These are phyloP conservation scores for Melaleuca quinquenervia DNA, from an alignment of 345 rosid genomes.

Conservation along the genomic window DNA sequence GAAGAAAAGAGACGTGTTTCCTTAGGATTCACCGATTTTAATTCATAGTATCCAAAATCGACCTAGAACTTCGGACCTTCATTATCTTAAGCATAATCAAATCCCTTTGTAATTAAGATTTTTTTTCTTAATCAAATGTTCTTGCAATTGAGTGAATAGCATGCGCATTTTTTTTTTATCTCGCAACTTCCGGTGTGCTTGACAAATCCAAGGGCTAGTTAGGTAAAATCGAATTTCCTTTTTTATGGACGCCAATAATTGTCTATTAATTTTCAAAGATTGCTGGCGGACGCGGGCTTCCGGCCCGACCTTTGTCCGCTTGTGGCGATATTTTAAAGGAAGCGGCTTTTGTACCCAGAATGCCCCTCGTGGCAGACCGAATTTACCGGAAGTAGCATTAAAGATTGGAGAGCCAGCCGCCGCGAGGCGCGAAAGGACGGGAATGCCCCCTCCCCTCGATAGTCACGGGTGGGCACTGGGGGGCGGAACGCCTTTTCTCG, in stretches of 20 bases:
- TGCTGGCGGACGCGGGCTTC: conserved; percentile 10
- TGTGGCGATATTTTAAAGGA: not conserved
- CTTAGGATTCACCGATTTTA: not conserved
- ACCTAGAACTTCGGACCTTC: not conserved
- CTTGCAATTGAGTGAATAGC: not conserved
- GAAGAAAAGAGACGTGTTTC: not conserved
- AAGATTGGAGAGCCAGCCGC: not conserved
- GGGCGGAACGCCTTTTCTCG: conserved; percentile 12
- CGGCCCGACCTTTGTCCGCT: not conserved
- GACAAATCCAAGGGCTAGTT: not conserved
- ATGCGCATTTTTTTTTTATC: not conserved
- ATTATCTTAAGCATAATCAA: not conserved
- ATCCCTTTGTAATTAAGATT: not conserved
- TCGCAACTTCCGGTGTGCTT: not conserved
- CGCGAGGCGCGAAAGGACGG: conserved; percentile 3
- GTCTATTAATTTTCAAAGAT: not conserved
- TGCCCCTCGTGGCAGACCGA: not conserved
- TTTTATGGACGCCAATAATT: not conserved
- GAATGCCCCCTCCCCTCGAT: conserved; percentile 1
- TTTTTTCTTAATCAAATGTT: not conserved
- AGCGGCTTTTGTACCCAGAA: not conserved
- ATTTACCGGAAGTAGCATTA: conserved; percentile 1
- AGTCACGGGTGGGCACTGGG: conserved; percentile 20
- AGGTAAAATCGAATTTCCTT: not conserved
- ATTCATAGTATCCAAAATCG: not conserved